Conservation (phyloP, 2,329 filamentous ascomycete genomes). For the Aureobasidium sp. region DNA sequence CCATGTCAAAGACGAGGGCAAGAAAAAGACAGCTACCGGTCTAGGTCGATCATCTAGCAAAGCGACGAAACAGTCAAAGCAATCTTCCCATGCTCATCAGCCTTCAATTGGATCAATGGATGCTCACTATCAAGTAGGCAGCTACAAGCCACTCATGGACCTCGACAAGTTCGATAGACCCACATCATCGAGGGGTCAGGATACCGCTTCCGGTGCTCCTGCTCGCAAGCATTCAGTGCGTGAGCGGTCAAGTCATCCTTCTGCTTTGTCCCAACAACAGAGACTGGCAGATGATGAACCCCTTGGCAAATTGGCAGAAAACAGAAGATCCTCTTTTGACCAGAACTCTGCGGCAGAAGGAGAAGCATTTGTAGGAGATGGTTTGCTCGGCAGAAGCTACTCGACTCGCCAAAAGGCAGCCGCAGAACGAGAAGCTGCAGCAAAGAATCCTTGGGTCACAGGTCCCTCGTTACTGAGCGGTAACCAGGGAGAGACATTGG, state of each 20-base stretch:
- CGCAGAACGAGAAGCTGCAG: conserved; percentile 30
- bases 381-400: conserved; percentile 44
- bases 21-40: conserved; percentile 24
- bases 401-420: conserved; percentile 36
- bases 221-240: conserved; percentile 31
- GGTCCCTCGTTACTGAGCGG: conserved; percentile 51
- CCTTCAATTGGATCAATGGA: conserved; percentile 30
- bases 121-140: conserved; percentile 54
- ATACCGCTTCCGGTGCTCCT: neutral
- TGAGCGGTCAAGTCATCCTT: conserved; percentile 30
- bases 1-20: conserved; percentile 56
- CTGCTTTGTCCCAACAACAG: conserved; percentile 22
- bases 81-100: conserved; percentile 14
- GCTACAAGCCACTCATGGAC: conserved; percentile 61
- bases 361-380: conserved; percentile 36
- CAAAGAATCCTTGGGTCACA: conserved; percentile 43
- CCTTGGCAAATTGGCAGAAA: conserved; percentile 23
- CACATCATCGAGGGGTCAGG: conserved; percentile 28
- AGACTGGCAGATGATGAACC: conserved; percentile 29
- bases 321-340: conserved; percentile 18
- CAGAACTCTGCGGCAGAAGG: conserved; percentile 8
- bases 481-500: conserved; percentile 12
- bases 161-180: conserved; percentile 47
- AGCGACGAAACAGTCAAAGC: conserved; percentile 7
- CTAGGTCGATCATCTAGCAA: conserved; percentile 4